Evolutionary conservation across 2,329 filamentous ascomycete genomes (phyloP).

Genomic region (Sphaerulina populicola): DNA sequence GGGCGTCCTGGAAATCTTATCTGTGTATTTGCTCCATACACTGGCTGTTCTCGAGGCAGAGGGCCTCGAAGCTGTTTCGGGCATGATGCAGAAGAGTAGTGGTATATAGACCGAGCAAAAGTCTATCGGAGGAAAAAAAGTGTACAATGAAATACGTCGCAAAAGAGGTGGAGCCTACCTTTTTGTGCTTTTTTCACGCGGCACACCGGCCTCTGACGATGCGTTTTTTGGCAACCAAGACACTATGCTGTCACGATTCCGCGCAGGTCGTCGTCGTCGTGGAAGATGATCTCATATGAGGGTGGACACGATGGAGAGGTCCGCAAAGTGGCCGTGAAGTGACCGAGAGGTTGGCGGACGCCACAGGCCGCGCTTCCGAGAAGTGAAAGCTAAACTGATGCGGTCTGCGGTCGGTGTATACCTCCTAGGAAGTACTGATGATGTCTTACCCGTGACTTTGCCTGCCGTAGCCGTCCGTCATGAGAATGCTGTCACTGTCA

Average conservation of each 20-base stretch:
- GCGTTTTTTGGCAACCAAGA: conserved; percentile 5
- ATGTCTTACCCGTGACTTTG: too few relatives aligned
- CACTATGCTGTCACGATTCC: conserved; percentile 11
- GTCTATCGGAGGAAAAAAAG: neutral
- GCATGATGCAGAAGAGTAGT: neutral
- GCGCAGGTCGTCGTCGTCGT: conserved; percentile 3
- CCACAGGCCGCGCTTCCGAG: conserved; percentile 11
- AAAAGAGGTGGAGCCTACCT: conserved; percentile 16
- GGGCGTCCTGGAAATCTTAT: conserved; percentile 18
- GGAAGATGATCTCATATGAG: conserved; percentile 20
- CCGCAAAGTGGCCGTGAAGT: conserved; percentile 18
- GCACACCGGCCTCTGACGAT: neutral
- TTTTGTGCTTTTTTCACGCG: conserved; percentile 16
- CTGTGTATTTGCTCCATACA: conserved; percentile 19
- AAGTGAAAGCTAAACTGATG: neutral
- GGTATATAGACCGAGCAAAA: neutral
- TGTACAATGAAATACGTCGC: neutral
- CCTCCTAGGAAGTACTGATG: too few relatives aligned
- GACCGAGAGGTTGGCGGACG: conserved; percentile 11
- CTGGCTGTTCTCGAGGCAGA: conserved; percentile 18
- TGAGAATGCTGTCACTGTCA: too few relatives aligned
- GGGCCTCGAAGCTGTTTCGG: conserved; percentile 4
- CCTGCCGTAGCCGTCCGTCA: too few relatives aligned
- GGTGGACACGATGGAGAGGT: conserved; percentile 10
- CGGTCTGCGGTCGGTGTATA: neutral